Evolutionary conservation across 208 protist genomes (phyloP).

Genomic region (Herpetomonas tarakana): DNA sequence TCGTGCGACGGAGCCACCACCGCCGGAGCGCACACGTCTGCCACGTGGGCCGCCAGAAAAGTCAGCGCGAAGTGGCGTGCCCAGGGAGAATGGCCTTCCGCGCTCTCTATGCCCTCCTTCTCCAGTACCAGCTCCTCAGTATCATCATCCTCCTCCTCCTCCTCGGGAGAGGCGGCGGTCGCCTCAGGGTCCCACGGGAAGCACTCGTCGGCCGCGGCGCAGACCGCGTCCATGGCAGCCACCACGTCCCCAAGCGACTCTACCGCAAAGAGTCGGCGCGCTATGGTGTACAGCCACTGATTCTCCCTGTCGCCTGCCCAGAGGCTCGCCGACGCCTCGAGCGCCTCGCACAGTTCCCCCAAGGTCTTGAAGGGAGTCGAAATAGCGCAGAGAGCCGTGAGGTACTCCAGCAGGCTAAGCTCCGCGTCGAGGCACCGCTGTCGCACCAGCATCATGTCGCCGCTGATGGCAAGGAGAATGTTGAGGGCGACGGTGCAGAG

Average conservation of each 20-base stretch:
- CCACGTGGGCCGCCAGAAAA: constrained; percentile 76
- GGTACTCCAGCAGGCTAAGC: constrained; percentile 55
- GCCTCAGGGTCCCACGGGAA: not conserved
- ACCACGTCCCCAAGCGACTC: constrained; percentile 41
- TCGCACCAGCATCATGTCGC: constrained; percentile 48
- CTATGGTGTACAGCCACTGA: constrained; percentile 47
- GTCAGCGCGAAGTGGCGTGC: constrained; percentile 43
- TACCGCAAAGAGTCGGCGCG: constrained; percentile 33
- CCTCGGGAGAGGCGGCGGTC: not conserved
- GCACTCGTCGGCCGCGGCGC: constrained; percentile 15
- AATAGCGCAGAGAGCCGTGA: constrained; percentile 63
- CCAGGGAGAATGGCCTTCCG: not conserved
- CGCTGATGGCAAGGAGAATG: constrained; percentile 66
- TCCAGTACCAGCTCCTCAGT: not conserved
- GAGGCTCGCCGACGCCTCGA: constrained; percentile 16
- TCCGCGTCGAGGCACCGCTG: constrained; percentile 40
- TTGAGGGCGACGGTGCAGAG: constrained; percentile 55
- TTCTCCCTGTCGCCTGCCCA: constrained; percentile 17
- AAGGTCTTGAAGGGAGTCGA: constrained; percentile 56
- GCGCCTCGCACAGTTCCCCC: constrained; percentile 30
- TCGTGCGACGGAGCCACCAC: constrained; percentile 21
- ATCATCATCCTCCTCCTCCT: not conserved
- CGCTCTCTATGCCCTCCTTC: constrained; percentile 1
- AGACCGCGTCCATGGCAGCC: constrained; percentile 32
- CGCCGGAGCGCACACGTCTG: constrained; percentile 65